Conservation (phyloP, 257 asterid species). For the Orobanche coerulescens region DNA sequence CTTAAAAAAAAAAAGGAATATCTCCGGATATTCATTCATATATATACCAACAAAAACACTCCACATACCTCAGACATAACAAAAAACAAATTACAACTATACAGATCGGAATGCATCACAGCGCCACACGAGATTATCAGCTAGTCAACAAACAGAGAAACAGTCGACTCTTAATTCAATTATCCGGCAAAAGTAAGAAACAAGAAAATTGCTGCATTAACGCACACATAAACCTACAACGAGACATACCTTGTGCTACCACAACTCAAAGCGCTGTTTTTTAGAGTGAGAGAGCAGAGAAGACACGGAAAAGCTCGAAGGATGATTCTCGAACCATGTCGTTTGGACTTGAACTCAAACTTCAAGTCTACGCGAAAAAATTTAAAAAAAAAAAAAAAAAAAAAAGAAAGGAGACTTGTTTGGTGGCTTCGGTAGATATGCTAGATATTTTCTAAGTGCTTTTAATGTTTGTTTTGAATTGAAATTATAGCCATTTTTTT, state of each 20-base stretch:
- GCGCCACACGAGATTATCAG: constrained; percentile 2
- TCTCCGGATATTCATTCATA: neutral
- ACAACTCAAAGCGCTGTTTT: constrained; percentile 14
- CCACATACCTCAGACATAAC: constrained; percentile 4
- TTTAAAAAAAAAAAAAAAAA: too few species aligned
- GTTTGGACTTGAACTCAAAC: constrained; percentile 21
- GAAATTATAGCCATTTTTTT: neutral
- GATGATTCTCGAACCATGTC: neutral
- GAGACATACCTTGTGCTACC: constrained; percentile 19
- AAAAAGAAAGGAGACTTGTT: too few species aligned
- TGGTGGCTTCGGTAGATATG: constrained; percentile 2
- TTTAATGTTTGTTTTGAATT: too few species aligned
- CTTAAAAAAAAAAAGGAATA: neutral
- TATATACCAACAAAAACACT: neutral
- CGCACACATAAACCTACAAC: constrained; percentile 13
- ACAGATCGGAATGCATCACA: constrained; percentile 30
- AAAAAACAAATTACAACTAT: neutral
- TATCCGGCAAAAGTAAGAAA: neutral
- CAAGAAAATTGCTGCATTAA: neutral
- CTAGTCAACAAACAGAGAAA: neutral
- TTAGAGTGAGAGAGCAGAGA: neutral
- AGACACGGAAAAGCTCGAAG: neutral
- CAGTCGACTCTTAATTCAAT: neutral
- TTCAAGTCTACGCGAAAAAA: constrained; percentile 27
- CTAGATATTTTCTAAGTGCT: too few species aligned